These are phyloP conservation scores for Thuidium tamariscinum DNA, from an alignment of 225 moss, liverwort and hornwort genomes.

Conservation along the genomic window DNA sequence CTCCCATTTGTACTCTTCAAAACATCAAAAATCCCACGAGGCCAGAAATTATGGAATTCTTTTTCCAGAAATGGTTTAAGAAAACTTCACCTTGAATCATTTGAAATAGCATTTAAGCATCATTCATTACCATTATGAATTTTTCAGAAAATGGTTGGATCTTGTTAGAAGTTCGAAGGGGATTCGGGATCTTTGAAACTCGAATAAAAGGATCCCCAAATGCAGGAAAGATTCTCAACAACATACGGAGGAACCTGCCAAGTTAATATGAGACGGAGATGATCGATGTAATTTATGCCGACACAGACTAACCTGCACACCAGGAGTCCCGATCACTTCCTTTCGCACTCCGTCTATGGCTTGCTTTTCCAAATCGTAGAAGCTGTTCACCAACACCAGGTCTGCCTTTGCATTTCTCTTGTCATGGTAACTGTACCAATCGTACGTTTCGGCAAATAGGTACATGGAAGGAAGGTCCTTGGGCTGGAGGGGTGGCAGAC, in stretches of 20 bases:
- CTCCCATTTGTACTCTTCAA: neutral
- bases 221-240: neutral
- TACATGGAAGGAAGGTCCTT: neutral
- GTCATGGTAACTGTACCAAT: conserved; percentile 8
- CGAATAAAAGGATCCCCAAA: neutral
- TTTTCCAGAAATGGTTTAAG: neutral
- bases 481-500: conserved; percentile 1
- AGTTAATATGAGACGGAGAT: neutral
- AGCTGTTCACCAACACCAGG: conserved; percentile 13
- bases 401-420: neutral
- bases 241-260: neutral
- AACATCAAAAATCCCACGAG: neutral
- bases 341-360: conserved; percentile 9
- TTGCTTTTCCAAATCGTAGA: conserved; percentile 17
- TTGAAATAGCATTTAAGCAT: neutral
- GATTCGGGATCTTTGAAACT: neutral
- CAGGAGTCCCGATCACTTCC: conserved; percentile 10
- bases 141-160: neutral
- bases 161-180: neutral
- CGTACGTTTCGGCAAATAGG: neutral
- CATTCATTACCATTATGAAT: neutral
- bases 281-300: neutral
- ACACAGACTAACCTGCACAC: conserved; percentile 8
- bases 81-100: neutral
- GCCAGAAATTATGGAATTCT: neutral